Percentiles rank a stretch among this genome's conserved stretches.
These are phyloP conservation scores for Physcomitrium patens DNA, from an alignment of 225 moss, liverwort and hornwort species.

Conservation along the genomic window DNA sequence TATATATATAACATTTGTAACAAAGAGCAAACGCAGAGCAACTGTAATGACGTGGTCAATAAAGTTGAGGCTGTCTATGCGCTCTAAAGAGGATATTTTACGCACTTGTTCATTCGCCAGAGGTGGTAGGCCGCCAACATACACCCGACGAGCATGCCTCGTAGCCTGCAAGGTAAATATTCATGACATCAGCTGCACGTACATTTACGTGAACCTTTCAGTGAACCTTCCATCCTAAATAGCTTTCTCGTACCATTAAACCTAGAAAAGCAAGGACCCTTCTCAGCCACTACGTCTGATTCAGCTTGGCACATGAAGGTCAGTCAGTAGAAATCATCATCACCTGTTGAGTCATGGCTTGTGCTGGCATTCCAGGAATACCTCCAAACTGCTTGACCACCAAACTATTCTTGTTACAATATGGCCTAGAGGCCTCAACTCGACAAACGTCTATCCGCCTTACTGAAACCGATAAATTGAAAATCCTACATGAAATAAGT, in stretches of 20 bases:
- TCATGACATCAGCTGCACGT: slow-evolving; percentile 18
- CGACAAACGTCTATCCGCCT: slow-evolving; percentile 2
- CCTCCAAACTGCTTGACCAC: slow-evolving; percentile 45
- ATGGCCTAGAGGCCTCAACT: slow-evolving; percentile 24
- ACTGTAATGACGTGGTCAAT: not conserved
- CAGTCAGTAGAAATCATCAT: slow-evolving; percentile 28
- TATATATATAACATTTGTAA: slow-evolving; percentile 5
- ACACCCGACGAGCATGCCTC: slow-evolving; percentile 85
- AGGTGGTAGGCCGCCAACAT: slow-evolving; percentile 82
- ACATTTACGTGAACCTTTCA: slow-evolving; percentile 2
- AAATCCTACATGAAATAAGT: slow-evolving; percentile 18
- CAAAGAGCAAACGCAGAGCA: slow-evolving; percentile 9
- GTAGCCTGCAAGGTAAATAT: slow-evolving; percentile 49
- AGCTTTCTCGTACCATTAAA: not conserved
- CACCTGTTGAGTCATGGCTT: slow-evolving; percentile 59
- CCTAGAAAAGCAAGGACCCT: not conserved
- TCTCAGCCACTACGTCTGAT: not conserved
- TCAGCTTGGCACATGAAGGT: slow-evolving; percentile 14
- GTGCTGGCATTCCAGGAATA: slow-evolving; percentile 38
- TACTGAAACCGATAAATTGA: slow-evolving; percentile 16
- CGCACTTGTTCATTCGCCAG: slow-evolving; percentile 79
- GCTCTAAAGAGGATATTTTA: slow-evolving; percentile 14
- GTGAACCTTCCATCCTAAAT: not conserved
- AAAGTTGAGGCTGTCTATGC: slow-evolving; percentile 1
- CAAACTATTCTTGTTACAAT: slow-evolving; percentile 35